Evolutionary conservation across 352 stramenopile species (phyloP).

Genomic region (Phytopythium vexans): DNA sequence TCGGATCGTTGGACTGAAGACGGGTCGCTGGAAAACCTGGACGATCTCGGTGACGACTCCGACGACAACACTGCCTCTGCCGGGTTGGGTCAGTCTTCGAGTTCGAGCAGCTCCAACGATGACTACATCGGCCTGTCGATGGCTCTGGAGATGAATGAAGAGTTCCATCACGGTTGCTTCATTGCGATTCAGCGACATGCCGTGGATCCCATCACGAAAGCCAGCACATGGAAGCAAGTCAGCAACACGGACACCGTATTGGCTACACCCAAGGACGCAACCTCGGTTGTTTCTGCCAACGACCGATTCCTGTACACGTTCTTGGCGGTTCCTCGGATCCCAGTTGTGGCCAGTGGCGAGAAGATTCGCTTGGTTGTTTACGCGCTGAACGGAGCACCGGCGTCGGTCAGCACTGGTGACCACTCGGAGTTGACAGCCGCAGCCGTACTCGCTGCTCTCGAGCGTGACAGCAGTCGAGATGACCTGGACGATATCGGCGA

Average conservation of each 20-base stretch:
- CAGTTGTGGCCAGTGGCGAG: slow-evolving; percentile 49
- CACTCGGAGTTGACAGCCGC: slow-evolving; percentile 80
- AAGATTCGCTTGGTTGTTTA: slow-evolving; percentile 81
- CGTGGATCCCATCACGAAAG: slow-evolving; percentile 24
- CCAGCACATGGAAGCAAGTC: slow-evolving; percentile 64
- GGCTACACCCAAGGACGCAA: slow-evolving; percentile 49
- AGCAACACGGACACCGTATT: slow-evolving; percentile 82
- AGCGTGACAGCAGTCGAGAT: slow-evolving; percentile 45
- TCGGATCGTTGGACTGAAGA: slow-evolving; percentile 59
- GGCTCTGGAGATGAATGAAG: slow-evolving; percentile 78
- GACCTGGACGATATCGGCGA: slow-evolving; percentile 22
- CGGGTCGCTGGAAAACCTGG: slow-evolving; percentile 31
- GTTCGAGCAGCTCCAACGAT: slow-evolving; percentile 14
- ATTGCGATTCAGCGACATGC: slow-evolving; percentile 69
- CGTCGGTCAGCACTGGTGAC: slow-evolving; percentile 39
- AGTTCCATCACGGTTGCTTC: slow-evolving; percentile 71
- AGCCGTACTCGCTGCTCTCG: slow-evolving; percentile 65
- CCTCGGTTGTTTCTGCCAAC: slow-evolving; percentile 7
- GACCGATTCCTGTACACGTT: slow-evolving; percentile 77
- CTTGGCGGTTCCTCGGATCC: slow-evolving; percentile 75
- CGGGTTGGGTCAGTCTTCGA: not conserved
- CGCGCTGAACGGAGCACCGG: slow-evolving; percentile 31
- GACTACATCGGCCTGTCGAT: slow-evolving; percentile 82
- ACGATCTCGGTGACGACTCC: slow-evolving; percentile 25
- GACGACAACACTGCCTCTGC: slow-evolving; percentile 10